Evolutionary conservation across 2,329 filamentous ascomycete genomes (phyloP), one percentile per base, ranked within the genome.

Genomic region (Monosporascus sp.): DNA sequence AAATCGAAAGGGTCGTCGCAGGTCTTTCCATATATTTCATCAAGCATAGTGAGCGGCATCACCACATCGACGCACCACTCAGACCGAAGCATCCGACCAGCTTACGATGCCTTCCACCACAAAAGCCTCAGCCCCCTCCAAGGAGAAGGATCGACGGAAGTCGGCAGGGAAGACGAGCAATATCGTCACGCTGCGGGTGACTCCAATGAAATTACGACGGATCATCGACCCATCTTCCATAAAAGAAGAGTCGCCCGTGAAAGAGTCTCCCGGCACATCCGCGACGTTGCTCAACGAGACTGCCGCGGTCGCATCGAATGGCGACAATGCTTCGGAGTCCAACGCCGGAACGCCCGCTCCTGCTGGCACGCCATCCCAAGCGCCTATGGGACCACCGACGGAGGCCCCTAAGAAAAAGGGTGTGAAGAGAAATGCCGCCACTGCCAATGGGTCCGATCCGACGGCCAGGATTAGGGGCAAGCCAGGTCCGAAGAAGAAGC

Each of bases 401-500:
- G 80, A 84, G 52, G 84, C 78, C 7, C 74, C 78, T 14, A 91
- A 89, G 77, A 91, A 89, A 76, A 92, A 92, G 72, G 86, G 86
- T 37, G 76, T 82, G 37, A 88, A 91, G 70, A 82, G 87, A 60
- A 81, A 83, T 22, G 87, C 88, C 63, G 78, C 82, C 40, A 82
- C 78, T 52, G 78, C 77, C 54, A 87, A 88, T 73, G 78, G 84
- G 67, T 72, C 73, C 56, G 64, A 77, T 73, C 71, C 74, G 69
- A 65, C 72, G 74, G 65, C 86, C n/a, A 91, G 89, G 71, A 78
- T 86, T 52, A 79, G 89, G 68, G 88, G 88, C 68, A 95, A 96
- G 76, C 93, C 94, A 7, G 93, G 93, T 7, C 93, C 93, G 0
- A 97, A 97, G 82, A 96, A 97, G 84, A 96, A 95, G 77, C 86